phyloP scores from a whole-genome alignment of 1,284 basidiomycete species.

The Albatrellus sp. region DNA sequence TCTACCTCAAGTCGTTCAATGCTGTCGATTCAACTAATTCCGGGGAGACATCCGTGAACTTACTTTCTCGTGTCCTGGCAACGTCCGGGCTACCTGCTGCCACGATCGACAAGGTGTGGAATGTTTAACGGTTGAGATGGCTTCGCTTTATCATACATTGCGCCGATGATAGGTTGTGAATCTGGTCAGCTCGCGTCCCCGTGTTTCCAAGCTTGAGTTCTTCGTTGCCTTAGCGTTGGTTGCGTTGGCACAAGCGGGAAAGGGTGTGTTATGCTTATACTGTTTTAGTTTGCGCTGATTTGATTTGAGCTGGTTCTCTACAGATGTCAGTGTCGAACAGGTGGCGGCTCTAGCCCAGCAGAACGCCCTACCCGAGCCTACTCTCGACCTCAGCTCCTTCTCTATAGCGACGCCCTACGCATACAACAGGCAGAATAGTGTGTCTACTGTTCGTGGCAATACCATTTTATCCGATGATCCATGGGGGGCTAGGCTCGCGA shows the following conservation, averaged over 20 bases:
- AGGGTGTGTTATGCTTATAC: slow-evolving; percentile 34
- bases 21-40: slow-evolving; percentile 53
- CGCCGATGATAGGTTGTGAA: slow-evolving; percentile 56
- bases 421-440: slow-evolving; percentile 24
- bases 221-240: slow-evolving; percentile 80
- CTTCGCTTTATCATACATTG: neutral
- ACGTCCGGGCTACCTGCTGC: slow-evolving; percentile 70
- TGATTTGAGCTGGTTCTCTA: too few relatives aligned
- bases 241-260: slow-evolving; percentile 71
- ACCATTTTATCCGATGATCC: slow-evolving; percentile 58
- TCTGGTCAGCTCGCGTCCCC: slow-evolving; percentile 61
- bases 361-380: slow-evolving; percentile 58
- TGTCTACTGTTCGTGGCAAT: slow-evolving; percentile 25
- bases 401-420: slow-evolving; percentile 30
- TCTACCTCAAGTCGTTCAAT: slow-evolving; percentile 65
- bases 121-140: neutral
- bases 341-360: slow-evolving; percentile 62
- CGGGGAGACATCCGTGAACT: slow-evolving; percentile 71
- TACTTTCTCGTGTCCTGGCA: slow-evolving; percentile 65
- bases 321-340: slow-evolving; percentile 67
- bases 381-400: slow-evolving; percentile 50
- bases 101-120: slow-evolving; percentile 62
- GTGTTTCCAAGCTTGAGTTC: slow-evolving; percentile 78
- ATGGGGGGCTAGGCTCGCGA: slow-evolving; percentile 40
- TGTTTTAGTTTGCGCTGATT: slow-evolving; percentile 1